Conservation (phyloP, 805 yeast species). For the Ogataea zsoltii region DNA sequence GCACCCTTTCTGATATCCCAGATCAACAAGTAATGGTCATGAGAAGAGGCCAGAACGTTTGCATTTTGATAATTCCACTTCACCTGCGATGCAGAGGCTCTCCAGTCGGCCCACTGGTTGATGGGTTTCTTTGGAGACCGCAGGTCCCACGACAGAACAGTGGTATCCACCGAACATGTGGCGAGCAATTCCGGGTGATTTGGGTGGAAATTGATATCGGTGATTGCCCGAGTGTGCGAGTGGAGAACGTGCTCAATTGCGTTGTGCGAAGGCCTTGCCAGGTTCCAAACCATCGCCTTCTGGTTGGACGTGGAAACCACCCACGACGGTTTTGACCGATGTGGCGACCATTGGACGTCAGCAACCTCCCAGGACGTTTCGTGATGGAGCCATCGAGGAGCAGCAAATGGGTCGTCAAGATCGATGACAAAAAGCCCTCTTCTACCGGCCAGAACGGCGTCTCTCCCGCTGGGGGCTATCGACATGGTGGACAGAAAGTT, state of each 20-base stretch:
- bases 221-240: constrained; percentile 88
- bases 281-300: constrained; percentile 93
- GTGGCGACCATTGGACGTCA: constrained; percentile 98
- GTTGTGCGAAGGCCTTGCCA: constrained; percentile 57
- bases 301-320: constrained; percentile 93
- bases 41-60: constrained; percentile 80
- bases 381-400: constrained; percentile 93
- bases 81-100: constrained; percentile 92
- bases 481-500: constrained; percentile 83
- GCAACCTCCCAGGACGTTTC: constrained; percentile 98
- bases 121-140: constrained; percentile 76
- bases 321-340: constrained; percentile 81
- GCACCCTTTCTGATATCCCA: constrained; percentile 93
- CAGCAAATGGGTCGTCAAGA: constrained; percentile 90
- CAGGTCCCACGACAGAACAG: constrained; percentile 88
- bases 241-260: constrained; percentile 89
- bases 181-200: constrained; percentile 83
- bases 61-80: constrained; percentile 86
- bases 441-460: constrained; percentile 85
- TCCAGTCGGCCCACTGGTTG: constrained; percentile 86
- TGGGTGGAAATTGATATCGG: constrained; percentile 93
- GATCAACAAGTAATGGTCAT: constrained; percentile 72
- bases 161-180: constrained; percentile 91
- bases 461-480: constrained; percentile 85
- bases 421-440: constrained; percentile 89